Evolutionary conservation across 495 filamentous ascomycete species (phyloP), one percentile per base, ranked within the genome.

Genomic region (Sordaria brevicollis): DNA sequence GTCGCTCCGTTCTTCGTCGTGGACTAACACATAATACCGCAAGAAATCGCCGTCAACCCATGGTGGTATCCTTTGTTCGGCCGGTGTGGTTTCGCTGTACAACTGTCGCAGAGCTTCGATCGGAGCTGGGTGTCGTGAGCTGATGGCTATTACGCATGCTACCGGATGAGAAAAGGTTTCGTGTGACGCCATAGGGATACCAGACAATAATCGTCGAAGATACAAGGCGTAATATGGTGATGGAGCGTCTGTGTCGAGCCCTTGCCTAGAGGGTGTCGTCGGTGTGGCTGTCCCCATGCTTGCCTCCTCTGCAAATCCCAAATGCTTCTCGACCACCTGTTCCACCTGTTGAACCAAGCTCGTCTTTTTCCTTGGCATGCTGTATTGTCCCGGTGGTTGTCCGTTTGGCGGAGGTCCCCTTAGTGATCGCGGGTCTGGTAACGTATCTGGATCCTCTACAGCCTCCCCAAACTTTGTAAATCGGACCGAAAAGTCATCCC

Each of bases 151-250:
- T 21, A 98, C 88, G 78, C 93, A 93, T n/a, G 96, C 93, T 5
- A 97, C 93, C 0, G 96, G 95, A 79, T 99, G 95, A 11, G 90
- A 86, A 75, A 98, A 96, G 1, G 94, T 96, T 80, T 99, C 95
- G 73, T 97, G 92, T 1, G 93, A 89, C 0, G 89, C 86, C 57
- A 94, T 74, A 8, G 91, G 86, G 29, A 93, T 80, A 57, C 91
- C 88, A 2, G 93, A 97, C 17, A 99, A 83, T 19, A 97, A 74
- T 68, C 94, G 89, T 39, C 92, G 89, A 35, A 99, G 80, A 76
- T 94, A 97, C 17, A 94, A 76, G 31, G 89, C 87, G 78, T 92
- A 94, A 73, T 96, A 90, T 2, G 91, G 89, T 15, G 84, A 86
- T 1, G 84, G 79, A 1, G 77, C 71, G 19, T 85, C 81, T 9